These are phyloP conservation scores for Coffea eugenioides DNA, from an alignment of 257 asterid species.

Conservation along the genomic window DNA sequence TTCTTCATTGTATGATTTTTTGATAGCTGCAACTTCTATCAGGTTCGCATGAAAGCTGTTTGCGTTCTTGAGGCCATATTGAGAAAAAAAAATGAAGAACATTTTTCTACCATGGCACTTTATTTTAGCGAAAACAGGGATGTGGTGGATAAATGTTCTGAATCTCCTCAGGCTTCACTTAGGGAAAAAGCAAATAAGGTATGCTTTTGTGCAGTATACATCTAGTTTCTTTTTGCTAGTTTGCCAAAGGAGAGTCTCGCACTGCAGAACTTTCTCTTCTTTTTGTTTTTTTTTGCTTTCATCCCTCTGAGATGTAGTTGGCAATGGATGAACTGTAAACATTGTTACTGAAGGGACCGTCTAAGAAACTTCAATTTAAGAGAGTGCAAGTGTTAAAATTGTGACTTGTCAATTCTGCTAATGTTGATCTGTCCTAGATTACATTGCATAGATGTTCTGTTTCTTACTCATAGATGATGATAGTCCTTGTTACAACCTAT, in stretches of 20 bases:
- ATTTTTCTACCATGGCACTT: constrained; percentile 53
- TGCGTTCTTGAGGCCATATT: constrained; percentile 89
- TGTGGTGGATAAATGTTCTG: constrained; percentile 73
- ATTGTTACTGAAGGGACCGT: not conserved
- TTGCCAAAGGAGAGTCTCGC: not conserved
- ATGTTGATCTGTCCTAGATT: not conserved
- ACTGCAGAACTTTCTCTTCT: not conserved
- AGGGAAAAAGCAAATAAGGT: constrained; percentile 97
- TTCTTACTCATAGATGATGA: not conserved
- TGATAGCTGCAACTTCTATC: constrained; percentile 25
- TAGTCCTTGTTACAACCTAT: not conserved
- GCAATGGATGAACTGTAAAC: too few relatives aligned
- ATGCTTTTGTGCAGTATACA: constrained; percentile 12
- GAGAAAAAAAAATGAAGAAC: constrained; percentile 72
- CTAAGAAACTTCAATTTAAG: not conserved
- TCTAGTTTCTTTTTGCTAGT: not conserved
- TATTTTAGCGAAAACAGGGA: constrained; percentile 70
- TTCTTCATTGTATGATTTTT: constrained; percentile 18
- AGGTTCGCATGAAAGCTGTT: constrained; percentile 93
- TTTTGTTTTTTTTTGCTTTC: not conserved
- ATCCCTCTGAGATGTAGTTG: not conserved
- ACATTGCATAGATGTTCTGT: not conserved
- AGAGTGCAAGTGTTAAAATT: not conserved
- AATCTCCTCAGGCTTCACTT: constrained; percentile 96
- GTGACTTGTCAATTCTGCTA: too few relatives aligned